These are phyloP conservation scores for Zygnema cylindricum DNA, from an alignment of 139 green algal genomes.

Conservation along the genomic window DNA sequence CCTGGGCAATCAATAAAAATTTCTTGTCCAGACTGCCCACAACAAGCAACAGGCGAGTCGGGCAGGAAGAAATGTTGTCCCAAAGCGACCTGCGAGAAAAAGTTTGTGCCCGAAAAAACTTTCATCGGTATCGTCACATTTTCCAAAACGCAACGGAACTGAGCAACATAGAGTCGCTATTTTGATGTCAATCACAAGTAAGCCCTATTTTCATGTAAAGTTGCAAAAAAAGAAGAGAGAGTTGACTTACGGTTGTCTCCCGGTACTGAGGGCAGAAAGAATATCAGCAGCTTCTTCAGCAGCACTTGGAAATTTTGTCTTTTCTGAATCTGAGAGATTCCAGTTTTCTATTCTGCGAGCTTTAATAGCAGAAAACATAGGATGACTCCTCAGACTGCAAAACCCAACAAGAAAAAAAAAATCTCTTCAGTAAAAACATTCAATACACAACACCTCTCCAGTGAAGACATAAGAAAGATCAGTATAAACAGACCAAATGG, in stretches of 20 bases:
- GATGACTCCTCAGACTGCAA: neutral
- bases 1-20: conserved; percentile 2
- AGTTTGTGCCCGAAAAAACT: neutral
- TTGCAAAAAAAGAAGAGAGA: neutral
- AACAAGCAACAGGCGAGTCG: conserved; percentile 6
- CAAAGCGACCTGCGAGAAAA: conserved; percentile 11
- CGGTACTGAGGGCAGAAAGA: conserved; percentile 11
- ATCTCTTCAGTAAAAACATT: neutral
- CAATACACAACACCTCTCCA: neutral
- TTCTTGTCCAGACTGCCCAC: conserved; percentile 16
- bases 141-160: neutral
- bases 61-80: neutral
- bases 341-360: too few species aligned
- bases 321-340: too few species aligned
- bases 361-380: neutral
- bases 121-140: neutral
- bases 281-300: conserved; percentile 4
- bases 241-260: conserved; percentile 21
- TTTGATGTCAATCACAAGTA: neutral
- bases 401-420: neutral
- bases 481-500: conserved; percentile 2
- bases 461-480: neutral
- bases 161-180: neutral
- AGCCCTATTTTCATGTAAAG: neutral
- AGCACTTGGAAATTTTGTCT: neutral